Evolutionary conservation across 2,329 filamentous ascomycete species (phyloP).

Genomic region (Diplodia scrobiculata): DNA sequence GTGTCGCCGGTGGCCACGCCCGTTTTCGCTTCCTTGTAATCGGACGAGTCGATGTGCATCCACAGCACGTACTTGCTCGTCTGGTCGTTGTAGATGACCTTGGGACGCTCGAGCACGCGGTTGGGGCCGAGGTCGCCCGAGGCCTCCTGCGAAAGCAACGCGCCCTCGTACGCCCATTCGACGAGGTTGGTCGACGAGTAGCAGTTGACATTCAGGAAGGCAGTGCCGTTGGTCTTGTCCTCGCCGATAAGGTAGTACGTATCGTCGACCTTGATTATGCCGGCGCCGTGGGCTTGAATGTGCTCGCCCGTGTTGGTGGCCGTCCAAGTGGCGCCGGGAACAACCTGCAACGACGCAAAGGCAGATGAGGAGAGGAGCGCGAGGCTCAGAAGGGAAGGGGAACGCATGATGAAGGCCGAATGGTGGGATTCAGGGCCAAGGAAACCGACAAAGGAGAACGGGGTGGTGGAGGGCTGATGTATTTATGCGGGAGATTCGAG

Average conservation of each 20-base stretch:
- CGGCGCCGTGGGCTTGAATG: slow-evolving; percentile 67
- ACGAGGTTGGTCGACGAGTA: slow-evolving; percentile 66
- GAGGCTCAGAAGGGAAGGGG: not conserved
- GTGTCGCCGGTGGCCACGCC: slow-evolving; percentile 63
- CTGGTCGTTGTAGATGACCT: slow-evolving; percentile 67
- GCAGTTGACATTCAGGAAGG: slow-evolving; percentile 68
- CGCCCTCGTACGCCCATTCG: slow-evolving; percentile 64
- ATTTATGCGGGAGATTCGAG: not conserved
- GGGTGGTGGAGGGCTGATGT: not conserved
- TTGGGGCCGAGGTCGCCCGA: slow-evolving; percentile 62
- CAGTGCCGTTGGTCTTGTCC: slow-evolving; percentile 65
- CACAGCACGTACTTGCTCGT: slow-evolving; percentile 68
- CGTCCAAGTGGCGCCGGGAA: slow-evolving; percentile 47
- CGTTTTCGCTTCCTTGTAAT: slow-evolving; percentile 65
- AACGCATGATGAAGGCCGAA: not conserved
- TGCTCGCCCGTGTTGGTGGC: slow-evolving; percentile 53
- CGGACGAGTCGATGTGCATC: slow-evolving; percentile 65
- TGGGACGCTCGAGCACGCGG: slow-evolving; percentile 67
- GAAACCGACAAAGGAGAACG: not conserved
- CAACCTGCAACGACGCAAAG: slow-evolving; percentile 43
- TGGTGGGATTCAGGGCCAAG: not conserved
- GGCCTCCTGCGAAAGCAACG: slow-evolving; percentile 57
- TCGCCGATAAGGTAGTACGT: slow-evolving; percentile 71
- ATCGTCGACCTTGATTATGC: slow-evolving; percentile 60
- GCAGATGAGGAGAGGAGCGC: slow-evolving; percentile 34